phyloP scores from a whole-genome alignment of 2,329 filamentous ascomycete genomes.

The Aspergillus ustus region DNA sequence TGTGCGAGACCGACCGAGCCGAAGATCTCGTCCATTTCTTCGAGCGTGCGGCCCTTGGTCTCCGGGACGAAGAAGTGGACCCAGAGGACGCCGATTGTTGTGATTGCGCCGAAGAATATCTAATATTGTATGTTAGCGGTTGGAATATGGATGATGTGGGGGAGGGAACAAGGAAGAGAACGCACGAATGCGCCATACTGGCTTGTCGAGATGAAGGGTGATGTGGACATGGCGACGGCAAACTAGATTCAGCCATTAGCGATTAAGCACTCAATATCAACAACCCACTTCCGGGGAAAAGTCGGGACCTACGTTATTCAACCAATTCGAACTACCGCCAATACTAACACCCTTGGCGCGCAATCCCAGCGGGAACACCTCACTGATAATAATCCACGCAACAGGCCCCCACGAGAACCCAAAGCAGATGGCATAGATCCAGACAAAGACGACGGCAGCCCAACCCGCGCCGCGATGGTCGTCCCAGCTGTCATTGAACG shows the following conservation, averaged over 20 bases:
- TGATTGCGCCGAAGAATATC: constrained; percentile 1
- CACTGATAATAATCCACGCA: constrained; percentile 74
- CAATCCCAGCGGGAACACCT: constrained; percentile 73
- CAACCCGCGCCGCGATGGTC: constrained; percentile 67
- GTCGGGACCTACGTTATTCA: constrained; percentile 12
- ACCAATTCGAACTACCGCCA: constrained; percentile 42
- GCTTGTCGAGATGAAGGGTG: neutral
- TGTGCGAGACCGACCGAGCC: neutral
- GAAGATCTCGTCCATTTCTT: neutral
- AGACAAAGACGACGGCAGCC: constrained; percentile 64
- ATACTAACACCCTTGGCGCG: constrained; percentile 60
- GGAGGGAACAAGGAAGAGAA: neutral
- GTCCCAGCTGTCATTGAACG: constrained; percentile 65
- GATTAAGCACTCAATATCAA: too few relatives aligned
- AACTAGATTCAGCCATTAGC: neutral
- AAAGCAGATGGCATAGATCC: constrained; percentile 76
- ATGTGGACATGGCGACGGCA: neutral
- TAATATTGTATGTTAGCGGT: neutral
- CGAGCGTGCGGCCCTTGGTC: neutral
- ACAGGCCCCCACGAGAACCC: constrained; percentile 72
- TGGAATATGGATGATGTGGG: neutral
- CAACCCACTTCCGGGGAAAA: too few relatives aligned
- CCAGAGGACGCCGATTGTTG: neutral
- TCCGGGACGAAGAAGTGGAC: neutral
- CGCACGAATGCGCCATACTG: neutral